Evolutionary conservation across 2,329 filamentous ascomycete genomes (phyloP), one percentile per base, ranked within the genome.

Genomic region (Ramularia endophylla): DNA sequence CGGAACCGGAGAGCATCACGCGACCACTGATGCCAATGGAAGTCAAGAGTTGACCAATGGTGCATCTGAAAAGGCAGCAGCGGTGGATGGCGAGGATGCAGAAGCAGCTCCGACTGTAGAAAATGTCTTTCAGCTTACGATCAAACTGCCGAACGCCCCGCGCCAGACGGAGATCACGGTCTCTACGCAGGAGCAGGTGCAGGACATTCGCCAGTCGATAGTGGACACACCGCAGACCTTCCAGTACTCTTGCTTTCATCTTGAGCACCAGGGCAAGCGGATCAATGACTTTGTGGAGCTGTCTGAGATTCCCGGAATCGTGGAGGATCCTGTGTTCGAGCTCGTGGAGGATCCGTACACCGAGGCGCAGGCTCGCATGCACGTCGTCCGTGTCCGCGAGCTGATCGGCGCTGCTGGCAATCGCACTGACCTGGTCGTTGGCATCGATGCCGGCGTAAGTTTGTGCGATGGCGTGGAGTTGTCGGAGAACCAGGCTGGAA

Each of bases 241-340:
- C 70, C 88, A 94, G 67, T 95, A 95, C 72, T 94, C 92, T 39
- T 98, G 92, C 74, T 98, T 98, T 72, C 92, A 98, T 69, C 81
- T 98, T 57, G 89, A 97, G 69, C 82, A 89, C 69, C 82, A 86
- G 45, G 87, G 87, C 54, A 73, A 85, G 66, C 84, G 85, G 52
- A 83, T 98, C 74, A 97, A 97, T 65, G 92, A 98, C 67, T 97
- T 92, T 58, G 78, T 94, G 45, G 84, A 94, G 63, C 77, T 98
- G 48, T 88, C 87, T 40, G 90, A 98, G 62, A 85, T 98, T 41
- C 76, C 84, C 35, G 87, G 79, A 42, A 77, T 98, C 41, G 78
- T 79, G 39, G 68, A 83, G 25, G 81, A 88, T 48, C 85, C 89
- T 27, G 84, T 89, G 58, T 76, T 95, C 44, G 77, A 76, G 40